Percentiles rank a stretch among this genome's conserved stretches.
Evolutionary conservation across 768 basidiomycete species (phyloP).

Genomic region (Suillus cothurnatus): DNA sequence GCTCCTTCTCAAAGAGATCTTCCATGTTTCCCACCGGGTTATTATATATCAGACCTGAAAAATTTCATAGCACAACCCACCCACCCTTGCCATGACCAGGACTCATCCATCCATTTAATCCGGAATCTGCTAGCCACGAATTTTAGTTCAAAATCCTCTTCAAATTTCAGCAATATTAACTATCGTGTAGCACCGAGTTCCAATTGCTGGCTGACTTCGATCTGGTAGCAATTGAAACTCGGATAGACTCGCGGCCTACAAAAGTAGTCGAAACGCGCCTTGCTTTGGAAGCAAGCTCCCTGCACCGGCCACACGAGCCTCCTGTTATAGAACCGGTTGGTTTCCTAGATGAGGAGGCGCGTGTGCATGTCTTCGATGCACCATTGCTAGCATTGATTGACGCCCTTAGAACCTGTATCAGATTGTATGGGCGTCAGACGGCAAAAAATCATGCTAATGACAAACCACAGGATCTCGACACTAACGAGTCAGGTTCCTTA

Average conservation of each 20-base stretch:
- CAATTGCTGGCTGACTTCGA: neutral
- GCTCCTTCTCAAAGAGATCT: neutral
- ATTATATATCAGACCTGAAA: neutral
- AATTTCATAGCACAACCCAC: neutral
- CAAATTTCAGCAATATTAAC: neutral
- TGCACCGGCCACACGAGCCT: neutral
- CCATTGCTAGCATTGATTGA: neutral
- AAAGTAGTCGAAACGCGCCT: no score
- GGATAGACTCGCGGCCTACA: neutral
- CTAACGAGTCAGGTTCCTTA: neutral
- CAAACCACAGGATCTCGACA: neutral
- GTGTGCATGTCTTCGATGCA: neutral
- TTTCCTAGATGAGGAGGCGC: neutral
- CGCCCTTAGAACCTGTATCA: neutral
- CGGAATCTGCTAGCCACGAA: neutral
- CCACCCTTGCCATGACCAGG: neutral
- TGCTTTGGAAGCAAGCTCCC: neutral
- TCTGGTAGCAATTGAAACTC: neutral
- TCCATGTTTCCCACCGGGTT: neutral
- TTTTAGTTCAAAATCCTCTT: neutral
- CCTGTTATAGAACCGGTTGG: neutral
- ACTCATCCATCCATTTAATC: neutral
- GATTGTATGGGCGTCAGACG: neutral
- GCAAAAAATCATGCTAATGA: neutral
- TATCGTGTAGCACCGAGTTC: neutral